phyloP scores from a whole-genome alignment of 2,329 filamentous ascomycete species.

The Aspergillus fructus region DNA sequence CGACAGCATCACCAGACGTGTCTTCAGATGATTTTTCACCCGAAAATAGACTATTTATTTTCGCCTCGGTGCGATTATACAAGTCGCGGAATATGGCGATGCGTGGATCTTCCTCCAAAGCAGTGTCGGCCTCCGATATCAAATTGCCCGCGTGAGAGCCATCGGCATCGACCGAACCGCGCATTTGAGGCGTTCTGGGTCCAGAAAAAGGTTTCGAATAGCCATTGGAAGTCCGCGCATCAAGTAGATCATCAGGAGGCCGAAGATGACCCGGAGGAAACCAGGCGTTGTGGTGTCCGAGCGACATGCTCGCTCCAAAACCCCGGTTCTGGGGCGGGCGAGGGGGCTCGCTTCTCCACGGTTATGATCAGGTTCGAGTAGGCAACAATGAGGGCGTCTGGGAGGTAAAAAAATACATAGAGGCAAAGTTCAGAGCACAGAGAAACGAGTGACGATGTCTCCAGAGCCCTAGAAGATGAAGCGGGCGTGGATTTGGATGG shows the following conservation, averaged over 20 bases:
- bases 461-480: conserved; percentile 34
- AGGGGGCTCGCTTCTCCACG: conserved; percentile 47
- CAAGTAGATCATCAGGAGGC: conserved; percentile 60
- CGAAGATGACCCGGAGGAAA: conserved; percentile 60
- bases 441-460: conserved; percentile 29
- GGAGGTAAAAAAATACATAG: conserved; percentile 34
- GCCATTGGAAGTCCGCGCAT: conserved; percentile 44
- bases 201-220: conserved; percentile 43
- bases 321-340: conserved; percentile 47
- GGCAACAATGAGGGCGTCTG: conserved; percentile 26
- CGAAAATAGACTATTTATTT: conserved; percentile 73
- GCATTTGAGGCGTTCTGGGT: conserved; percentile 45
- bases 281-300: conserved; percentile 69
- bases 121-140: conserved; percentile 54
- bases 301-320: conserved; percentile 60
- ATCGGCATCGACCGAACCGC: conserved; percentile 45
- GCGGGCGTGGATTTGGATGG: conserved; percentile 37
- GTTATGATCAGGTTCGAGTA: conserved; percentile 37
- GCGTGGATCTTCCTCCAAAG: conserved; percentile 68
- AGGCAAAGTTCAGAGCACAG: conserved; percentile 21
- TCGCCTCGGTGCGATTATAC: conserved; percentile 74
- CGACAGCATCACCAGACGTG: conserved; percentile 46
- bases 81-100: conserved; percentile 72
- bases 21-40: conserved; percentile 36
- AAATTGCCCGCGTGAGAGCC: conserved; percentile 48